Evolutionary conservation across 371 early-diverging fungal genomes (phyloP), one percentile per base, ranked within the genome.

Genomic region (Nosema muscidifuracis): DNA sequence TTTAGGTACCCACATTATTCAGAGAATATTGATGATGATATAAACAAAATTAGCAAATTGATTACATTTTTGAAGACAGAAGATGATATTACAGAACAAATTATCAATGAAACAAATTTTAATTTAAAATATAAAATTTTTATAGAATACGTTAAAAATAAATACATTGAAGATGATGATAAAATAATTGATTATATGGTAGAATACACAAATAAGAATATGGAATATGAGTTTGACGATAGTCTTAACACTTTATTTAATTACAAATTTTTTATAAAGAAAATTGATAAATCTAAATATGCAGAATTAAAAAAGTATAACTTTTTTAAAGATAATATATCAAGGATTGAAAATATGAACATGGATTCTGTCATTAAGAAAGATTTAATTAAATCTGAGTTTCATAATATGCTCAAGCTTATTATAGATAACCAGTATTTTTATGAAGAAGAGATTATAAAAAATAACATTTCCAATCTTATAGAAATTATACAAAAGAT

Each of bases 41-140:
- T 81, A 9, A 36, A 60, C 28, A 71, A 73, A 20, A 60, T 81
- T 22, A 70, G 75, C 16, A 67, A 76, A 43, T 56, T 80, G 4
- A 63, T 80, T 43, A 61, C 67, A 12, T 12, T 16, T 4, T 31
- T 73, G 30, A 73, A 66, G 16, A 20, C n/a, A 18, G 38, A 60
- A 36, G 60, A 60, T 18, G 26, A 60, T 31, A 9, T 34, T 7
- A 36, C 1, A 4, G 38, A 64, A 22, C 36, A 64, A 24, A 71
- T 61, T 53, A 38, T 53, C 9, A 66, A 47, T 18, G 73, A 73
- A 50, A 34, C 31, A 24, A 60, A 60, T 36, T 47, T 65, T 26
- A 33, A 24, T 26, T 31, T 60, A 36, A 73, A 66, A 53, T 20
- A 24, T 22, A 65, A 57, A 18, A 22, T 57, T 40, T 73, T 66